phyloP scores from a whole-genome alignment of 306 rosid genomes.

The Casuarina glauca region DNA sequence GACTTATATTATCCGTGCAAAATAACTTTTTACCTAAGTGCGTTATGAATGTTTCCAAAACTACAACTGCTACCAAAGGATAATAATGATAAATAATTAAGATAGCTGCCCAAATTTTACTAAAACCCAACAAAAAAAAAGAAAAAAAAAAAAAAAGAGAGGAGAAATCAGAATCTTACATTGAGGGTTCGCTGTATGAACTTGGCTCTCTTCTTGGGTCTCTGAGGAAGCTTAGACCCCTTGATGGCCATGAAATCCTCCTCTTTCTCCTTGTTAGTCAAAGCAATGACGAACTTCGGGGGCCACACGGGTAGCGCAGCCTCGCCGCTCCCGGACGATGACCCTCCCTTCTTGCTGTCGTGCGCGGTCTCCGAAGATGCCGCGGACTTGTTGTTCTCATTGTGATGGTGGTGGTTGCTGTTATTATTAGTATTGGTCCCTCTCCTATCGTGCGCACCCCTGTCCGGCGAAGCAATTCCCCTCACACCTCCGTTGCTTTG shows the following conservation, averaged over 20 bases:
- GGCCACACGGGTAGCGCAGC: constrained; percentile 72
- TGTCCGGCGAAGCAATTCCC: constrained; percentile 80
- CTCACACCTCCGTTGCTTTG: constrained; percentile 74
- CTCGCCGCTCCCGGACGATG: constrained; percentile 85
- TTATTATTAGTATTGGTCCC: constrained; percentile 34
- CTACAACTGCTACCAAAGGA: background rate
- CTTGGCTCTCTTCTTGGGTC: constrained; percentile 91
- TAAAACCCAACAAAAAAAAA: background rate
- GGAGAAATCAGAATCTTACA: constrained; percentile 55
- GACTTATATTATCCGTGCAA: background rate
- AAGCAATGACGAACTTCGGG: constrained; percentile 84
- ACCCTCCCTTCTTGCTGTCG: constrained; percentile 93
- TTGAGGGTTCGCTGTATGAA: constrained; percentile 84
- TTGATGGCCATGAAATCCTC: constrained; percentile 91
- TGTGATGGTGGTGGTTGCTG: constrained; percentile 27
- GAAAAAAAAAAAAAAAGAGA: background rate
- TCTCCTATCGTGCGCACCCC: constrained; percentile 90
- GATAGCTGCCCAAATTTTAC: too few relatives aligned
- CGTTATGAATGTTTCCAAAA: background rate
- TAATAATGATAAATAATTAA: background rate
- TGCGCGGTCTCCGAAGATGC: constrained; percentile 89
- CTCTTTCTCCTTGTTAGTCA: constrained; percentile 92
- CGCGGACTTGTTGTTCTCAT: constrained; percentile 56
- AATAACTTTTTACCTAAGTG: background rate
- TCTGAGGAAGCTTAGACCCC: constrained; percentile 86